These are phyloP conservation scores for Fusarium chaquense DNA, from an alignment of 2,329 filamentous ascomycete genomes.

Conservation along the genomic window DNA sequence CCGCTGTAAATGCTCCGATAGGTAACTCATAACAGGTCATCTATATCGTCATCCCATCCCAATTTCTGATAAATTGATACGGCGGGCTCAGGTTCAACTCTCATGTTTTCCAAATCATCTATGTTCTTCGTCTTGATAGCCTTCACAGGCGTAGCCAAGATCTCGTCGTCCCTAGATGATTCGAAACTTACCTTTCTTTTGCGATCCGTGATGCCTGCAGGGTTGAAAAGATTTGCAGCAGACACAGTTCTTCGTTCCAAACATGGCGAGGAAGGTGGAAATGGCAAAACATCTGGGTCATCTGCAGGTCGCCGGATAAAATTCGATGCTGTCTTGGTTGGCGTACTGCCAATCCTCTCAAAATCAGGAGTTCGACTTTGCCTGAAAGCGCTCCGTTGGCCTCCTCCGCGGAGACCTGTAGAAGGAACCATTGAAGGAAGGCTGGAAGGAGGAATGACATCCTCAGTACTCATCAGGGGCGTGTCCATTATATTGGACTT, in stretches of 20 bases:
- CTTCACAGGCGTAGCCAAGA: constrained; percentile 57
- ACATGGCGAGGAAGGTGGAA: constrained; percentile 55
- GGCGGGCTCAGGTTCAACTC: constrained; percentile 21
- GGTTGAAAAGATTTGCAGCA: constrained; percentile 29
- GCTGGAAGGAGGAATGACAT: constrained; percentile 55
- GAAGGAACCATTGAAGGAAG: constrained; percentile 57
- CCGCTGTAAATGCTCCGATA: constrained; percentile 41
- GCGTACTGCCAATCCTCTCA: constrained; percentile 50
- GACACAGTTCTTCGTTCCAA: constrained; percentile 44
- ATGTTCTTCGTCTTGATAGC: constrained; percentile 43
- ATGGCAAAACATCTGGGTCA: constrained; percentile 44
- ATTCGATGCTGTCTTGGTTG: constrained; percentile 44
- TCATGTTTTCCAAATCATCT: constrained; percentile 17
- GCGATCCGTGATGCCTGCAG: constrained; percentile 26
- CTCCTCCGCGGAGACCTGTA: constrained; percentile 53
- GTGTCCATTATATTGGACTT: constrained; percentile 44
- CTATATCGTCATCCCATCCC: constrained; percentile 70
- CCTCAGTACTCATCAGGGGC: constrained; percentile 44
- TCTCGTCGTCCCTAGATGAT: constrained; percentile 29
- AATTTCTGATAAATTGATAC: constrained; percentile 66
- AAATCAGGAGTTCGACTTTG: constrained; percentile 48
- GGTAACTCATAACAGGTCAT: constrained; percentile 57
- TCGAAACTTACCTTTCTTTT: constrained; percentile 37
- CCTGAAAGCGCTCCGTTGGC: constrained; percentile 50
- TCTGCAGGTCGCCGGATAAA: constrained; percentile 49